Evolutionary conservation across 1,284 basidiomycete species (phyloP).

Genomic region (Ganoderma resinaceum): DNA sequence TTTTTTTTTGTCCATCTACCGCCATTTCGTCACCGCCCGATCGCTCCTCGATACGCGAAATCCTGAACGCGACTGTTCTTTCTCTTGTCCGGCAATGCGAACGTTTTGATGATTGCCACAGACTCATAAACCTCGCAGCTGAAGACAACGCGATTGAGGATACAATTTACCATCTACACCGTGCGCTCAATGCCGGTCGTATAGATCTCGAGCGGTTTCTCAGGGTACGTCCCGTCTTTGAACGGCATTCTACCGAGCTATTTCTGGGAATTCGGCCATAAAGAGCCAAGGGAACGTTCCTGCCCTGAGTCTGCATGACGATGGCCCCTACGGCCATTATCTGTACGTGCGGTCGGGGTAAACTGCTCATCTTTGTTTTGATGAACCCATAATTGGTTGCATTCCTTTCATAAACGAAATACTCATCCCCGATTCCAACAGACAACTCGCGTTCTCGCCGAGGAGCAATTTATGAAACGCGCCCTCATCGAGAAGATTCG

Average conservation of each 20-base stretch:
- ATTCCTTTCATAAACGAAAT: background rate
- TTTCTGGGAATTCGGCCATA: background rate
- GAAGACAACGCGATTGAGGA: conserved; percentile 99
- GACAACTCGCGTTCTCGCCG: conserved; percentile 87
- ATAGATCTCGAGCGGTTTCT: conserved; percentile 94
- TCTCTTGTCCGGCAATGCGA: conserved; percentile 3
- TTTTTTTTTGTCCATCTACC: background rate
- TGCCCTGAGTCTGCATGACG: conserved; percentile 22
- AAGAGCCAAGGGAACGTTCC: background rate
- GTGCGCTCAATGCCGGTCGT: conserved; percentile 90
- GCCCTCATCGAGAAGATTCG: conserved; percentile 90
- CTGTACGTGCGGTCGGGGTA: background rate
- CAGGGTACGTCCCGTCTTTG: conserved; percentile 61
- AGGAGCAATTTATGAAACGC: conserved; percentile 95
- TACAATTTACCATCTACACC: conserved; percentile 95
- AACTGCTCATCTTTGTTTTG: background rate
- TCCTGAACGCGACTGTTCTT: background rate
- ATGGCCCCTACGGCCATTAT: conserved; percentile 26
- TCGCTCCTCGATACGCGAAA: background rate
- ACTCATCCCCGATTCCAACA: conserved; percentile 48
- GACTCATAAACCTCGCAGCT: conserved; percentile 94
- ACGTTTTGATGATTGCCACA: conserved; percentile 42
- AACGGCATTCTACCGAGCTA: conserved; percentile 6
- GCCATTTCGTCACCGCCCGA: background rate
- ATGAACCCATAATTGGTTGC: background rate